These are phyloP conservation scores for Nevesoporus exiguus DNA, from an alignment of 768 basidiomycete genomes.

Conservation along the genomic window DNA sequence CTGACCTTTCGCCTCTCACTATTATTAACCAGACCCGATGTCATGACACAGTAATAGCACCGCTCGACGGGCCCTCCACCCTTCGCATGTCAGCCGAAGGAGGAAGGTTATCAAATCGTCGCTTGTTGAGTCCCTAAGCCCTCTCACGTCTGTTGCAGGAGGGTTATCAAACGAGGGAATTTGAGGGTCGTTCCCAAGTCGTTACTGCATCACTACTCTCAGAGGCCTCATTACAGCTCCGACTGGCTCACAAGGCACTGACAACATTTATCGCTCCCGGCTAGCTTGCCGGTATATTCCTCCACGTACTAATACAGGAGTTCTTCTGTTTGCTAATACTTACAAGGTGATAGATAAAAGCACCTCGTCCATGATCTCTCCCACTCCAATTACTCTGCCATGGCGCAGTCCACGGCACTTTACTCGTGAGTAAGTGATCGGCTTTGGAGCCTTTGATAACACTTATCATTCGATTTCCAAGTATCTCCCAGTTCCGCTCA, in stretches of 20 bases:
- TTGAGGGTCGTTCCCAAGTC: not conserved
- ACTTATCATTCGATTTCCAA: not conserved
- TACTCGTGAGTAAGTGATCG: not conserved
- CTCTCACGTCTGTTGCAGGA: not conserved
- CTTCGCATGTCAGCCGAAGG: too few relatives aligned
- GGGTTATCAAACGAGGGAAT: not conserved
- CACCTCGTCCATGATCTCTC: not conserved
- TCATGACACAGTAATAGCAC: too few relatives aligned
- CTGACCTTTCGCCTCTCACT: too few relatives aligned
- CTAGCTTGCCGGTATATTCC: not conserved
- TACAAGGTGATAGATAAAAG: not conserved
- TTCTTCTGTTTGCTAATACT: not conserved
- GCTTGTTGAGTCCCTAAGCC: too few relatives aligned
- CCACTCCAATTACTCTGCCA: not conserved
- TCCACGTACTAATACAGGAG: too few relatives aligned
- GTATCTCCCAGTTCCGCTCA: constrained; percentile 5
- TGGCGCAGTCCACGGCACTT: not conserved
- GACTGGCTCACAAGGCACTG: not conserved
- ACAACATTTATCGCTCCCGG: not conserved
- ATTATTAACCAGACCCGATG: too few relatives aligned
- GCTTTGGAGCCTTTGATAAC: too few relatives aligned
- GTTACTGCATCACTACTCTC: not conserved
- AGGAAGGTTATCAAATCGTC: too few relatives aligned
- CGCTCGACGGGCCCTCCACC: too few relatives aligned
- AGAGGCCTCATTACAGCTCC: not conserved